Evolutionary conservation across 768 basidiomycete genomes (phyloP).

Genomic region (Dioszegia crocea): DNA sequence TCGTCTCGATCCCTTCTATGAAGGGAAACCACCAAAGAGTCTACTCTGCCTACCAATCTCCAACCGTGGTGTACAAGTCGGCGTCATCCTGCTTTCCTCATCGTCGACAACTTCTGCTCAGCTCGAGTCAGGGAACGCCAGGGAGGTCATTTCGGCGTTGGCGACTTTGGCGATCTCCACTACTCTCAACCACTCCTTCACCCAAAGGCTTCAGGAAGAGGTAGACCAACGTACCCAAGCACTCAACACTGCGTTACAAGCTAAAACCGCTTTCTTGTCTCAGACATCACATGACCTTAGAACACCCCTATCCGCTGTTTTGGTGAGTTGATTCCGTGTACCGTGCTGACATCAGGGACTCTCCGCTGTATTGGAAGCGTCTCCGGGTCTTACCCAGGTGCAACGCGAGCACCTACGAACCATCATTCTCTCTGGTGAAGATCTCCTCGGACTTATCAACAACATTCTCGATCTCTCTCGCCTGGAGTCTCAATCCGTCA

Average conservation of each 20-base stretch:
- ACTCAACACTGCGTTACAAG: constrained; percentile 18
- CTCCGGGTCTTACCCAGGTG: constrained; percentile 27
- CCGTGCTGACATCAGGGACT: constrained; percentile 24
- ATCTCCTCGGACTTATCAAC: constrained; percentile 40
- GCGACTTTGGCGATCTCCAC: constrained; percentile 23
- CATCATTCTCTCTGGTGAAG: constrained; percentile 31
- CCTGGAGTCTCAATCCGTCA: constrained; percentile 28
- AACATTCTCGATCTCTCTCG: constrained; percentile 38
- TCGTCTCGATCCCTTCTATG: not conserved
- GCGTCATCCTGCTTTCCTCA: constrained; percentile 27
- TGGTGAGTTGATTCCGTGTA: constrained; percentile 16
- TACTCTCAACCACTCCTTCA: constrained; percentile 16
- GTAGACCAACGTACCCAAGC: constrained; percentile 29
- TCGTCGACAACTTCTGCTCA: constrained; percentile 1
- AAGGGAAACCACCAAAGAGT: not conserved
- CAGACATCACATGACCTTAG: constrained; percentile 43
- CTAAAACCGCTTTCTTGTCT: constrained; percentile 28
- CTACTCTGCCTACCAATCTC: not conserved
- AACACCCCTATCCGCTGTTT: constrained; percentile 32
- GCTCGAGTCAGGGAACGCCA: constrained; percentile 4
- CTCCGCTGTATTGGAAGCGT: constrained; percentile 36
- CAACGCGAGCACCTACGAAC: constrained; percentile 37
- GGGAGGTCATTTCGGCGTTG: constrained; percentile 21
- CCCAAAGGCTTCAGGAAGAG: constrained; percentile 21
- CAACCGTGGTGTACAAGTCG: constrained; percentile 18